Conservation (phyloP, 1,139 yeast genomes). For the Debaryomycetaceae sp. region DNA sequence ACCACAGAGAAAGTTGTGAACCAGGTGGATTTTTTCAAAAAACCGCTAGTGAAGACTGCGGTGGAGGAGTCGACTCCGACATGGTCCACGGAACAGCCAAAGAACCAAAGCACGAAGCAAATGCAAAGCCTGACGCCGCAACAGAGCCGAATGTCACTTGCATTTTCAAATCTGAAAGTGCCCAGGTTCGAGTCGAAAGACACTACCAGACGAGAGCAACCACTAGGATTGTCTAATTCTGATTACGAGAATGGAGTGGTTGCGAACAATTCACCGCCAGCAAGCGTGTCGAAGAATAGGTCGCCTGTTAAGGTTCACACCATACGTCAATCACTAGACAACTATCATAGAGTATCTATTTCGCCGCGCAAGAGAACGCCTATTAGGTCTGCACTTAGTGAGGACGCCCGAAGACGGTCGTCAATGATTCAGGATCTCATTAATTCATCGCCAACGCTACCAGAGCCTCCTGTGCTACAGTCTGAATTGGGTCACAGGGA, state of each 20-base stretch:
- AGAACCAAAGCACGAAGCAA: conserved; percentile 9
- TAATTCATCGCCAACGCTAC: conserved; percentile 52
- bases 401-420: conserved; percentile 27
- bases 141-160: conserved; percentile 15
- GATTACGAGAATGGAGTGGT: conserved; percentile 3
- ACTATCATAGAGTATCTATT: conserved; percentile 32
- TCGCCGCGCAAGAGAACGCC: conserved; percentile 26
- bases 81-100: conserved; percentile 34
- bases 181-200: conserved; percentile 21
- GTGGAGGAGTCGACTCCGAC: conserved; percentile 35
- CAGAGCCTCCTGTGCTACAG: conserved; percentile 41
- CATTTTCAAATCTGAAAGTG: conserved; percentile 7
- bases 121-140: conserved; percentile 38
- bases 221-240: conserved; percentile 13
- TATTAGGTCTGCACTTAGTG: conserved; percentile 13
- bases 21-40: conserved; percentile 13
- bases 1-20: background rate
- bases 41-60: conserved; percentile 19
- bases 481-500: conserved; percentile 27
- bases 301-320: conserved; percentile 20
- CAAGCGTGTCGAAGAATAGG: conserved; percentile 6
- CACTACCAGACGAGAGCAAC: conserved; percentile 18
- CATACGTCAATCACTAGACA: conserved; percentile 34
- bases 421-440: conserved; percentile 40
- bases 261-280: conserved; percentile 4